Percentiles rank a stretch among this genome's conserved stretches.
These are phyloP conservation scores for Pochonia chlamydosporia DNA, from an alignment of 2,329 filamentous ascomycete species.

Conservation along the genomic window DNA sequence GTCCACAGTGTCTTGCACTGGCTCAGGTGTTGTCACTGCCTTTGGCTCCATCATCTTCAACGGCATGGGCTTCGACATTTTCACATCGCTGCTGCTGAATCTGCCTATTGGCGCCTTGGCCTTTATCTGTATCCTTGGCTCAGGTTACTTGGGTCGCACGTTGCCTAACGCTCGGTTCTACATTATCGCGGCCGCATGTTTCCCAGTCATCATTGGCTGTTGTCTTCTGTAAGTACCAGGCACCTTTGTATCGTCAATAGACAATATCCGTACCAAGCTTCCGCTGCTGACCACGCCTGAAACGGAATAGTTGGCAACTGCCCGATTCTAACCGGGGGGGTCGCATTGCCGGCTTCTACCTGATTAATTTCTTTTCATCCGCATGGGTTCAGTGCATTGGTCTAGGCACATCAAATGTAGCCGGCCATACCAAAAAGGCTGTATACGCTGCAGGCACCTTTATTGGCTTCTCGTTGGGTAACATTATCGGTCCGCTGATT, in stretches of 20 bases:
- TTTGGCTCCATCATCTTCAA: conserved; percentile 28
- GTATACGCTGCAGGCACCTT: conserved; percentile 16
- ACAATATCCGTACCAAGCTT: too few species aligned
- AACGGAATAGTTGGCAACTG: conserved; percentile 15
- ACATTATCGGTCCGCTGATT: conserved; percentile 26
- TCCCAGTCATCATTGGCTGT: conserved; percentile 24
- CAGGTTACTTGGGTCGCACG: conserved; percentile 20
- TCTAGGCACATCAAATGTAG: conserved; percentile 26
- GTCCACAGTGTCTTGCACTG: conserved; percentile 22
- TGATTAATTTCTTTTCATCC: conserved; percentile 24
- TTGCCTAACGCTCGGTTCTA: conserved; percentile 20
- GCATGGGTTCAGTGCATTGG: conserved; percentile 24
- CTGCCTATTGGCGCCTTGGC: conserved; percentile 25
- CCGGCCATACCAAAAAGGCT: conserved; percentile 26
- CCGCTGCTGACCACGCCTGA: not conserved
- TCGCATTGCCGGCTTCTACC: conserved; percentile 22
- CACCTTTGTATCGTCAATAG: too few species aligned
- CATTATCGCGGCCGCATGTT: conserved; percentile 18
- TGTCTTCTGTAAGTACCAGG: conserved; percentile 20
- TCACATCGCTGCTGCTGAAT: conserved; percentile 26
- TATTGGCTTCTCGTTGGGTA: conserved; percentile 27
- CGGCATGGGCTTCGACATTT: conserved; percentile 26
- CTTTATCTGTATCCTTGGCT: conserved; percentile 23
- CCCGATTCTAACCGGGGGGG: conserved; percentile 14
- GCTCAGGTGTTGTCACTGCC: conserved; percentile 21